A percentile compares a stretch with the other conserved stretches of the same genome.
Conservation (phyloP, 2,329 filamentous ascomycete species). For the Epichloe gansuensis region DNA sequence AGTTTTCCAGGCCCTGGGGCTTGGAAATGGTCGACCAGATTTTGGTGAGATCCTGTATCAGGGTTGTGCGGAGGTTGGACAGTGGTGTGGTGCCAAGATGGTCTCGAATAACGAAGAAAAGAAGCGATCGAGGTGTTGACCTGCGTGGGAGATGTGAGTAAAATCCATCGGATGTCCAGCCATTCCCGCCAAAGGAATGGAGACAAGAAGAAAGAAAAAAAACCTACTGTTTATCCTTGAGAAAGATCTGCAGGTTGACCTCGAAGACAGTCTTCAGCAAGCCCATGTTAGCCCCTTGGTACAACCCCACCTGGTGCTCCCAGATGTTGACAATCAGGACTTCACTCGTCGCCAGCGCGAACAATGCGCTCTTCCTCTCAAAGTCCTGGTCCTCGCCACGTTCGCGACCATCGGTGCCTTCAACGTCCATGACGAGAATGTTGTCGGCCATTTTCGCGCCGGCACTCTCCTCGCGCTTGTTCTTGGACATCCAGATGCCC, state of each 20-base stretch:
- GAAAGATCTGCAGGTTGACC: conserved; percentile 91
- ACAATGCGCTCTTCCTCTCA: conserved; percentile 93
- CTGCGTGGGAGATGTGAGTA: conserved; percentile 29
- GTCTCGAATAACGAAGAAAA: conserved; percentile 98
- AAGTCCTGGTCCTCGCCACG: conserved; percentile 97
- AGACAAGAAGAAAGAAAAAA: not conserved
- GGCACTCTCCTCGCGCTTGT: conserved; percentile 52
- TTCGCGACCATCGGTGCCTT: conserved; percentile 93
- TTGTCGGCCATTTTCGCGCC: conserved; percentile 76
- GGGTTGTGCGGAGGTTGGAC: conserved; percentile 75
- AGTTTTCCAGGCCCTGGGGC: conserved; percentile 74
- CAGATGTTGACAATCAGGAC: conserved; percentile 98
- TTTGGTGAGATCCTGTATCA: conserved; percentile 80
- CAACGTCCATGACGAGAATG: conserved; percentile 98
- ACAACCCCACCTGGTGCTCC: conserved; percentile 97
- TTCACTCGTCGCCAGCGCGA: conserved; percentile 93
- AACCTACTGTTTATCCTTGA: conserved; percentile 83
- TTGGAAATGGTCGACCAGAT: conserved; percentile 93
- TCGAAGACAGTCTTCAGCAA: conserved; percentile 97
- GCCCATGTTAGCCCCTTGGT: conserved; percentile 98
- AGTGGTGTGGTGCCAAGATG: conserved; percentile 88
- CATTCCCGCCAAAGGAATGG: not conserved
- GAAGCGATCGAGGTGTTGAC: conserved; percentile 74
- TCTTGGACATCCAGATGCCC: conserved; percentile 99
- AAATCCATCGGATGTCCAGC: not conserved